Conservation (phyloP, 1,284 basidiomycete species). For the Irpex sp. region DNA sequence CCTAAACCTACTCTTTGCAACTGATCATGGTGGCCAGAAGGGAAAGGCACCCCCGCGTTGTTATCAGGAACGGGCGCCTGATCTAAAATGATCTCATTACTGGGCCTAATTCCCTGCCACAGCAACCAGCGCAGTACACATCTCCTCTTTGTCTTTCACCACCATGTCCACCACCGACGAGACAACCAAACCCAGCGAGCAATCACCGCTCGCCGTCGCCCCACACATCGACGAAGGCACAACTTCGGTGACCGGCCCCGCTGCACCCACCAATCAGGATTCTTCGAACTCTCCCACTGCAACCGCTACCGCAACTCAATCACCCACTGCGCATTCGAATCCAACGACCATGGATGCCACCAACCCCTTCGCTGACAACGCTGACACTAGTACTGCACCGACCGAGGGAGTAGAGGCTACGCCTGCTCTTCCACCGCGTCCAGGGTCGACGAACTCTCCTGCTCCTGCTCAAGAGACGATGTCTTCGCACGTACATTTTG, state of each 20-base stretch:
- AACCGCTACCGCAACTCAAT: not conserved
- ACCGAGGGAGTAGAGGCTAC: not conserved
- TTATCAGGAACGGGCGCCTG: not conserved
- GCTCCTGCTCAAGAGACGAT: not conserved
- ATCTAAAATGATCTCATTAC: not conserved
- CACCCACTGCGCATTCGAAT: not conserved
- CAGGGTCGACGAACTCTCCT: not conserved
- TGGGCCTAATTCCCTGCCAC: not conserved
- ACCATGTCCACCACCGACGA: not conserved
- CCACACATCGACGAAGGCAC: not conserved
- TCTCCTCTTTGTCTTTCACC: not conserved
- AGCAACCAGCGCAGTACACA: not conserved
- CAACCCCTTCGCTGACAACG: not conserved
- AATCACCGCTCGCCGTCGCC: not conserved
- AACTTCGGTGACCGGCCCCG: not conserved
- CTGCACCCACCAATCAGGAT: not conserved
- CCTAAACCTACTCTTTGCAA: no score
- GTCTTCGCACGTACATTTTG: not conserved
- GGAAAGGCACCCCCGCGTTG: no score
- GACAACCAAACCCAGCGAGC: not conserved
- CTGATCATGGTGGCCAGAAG: no score
- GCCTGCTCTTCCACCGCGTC: constrained; percentile 1
- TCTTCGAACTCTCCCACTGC: not conserved
- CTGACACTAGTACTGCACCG: not conserved
- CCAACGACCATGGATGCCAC: not conserved